A percentile compares a stretch with the other conserved stretches of the same genome.
Conservation (phyloP, 176 grass and related monocot genomes). For the Bolboschoenus planiculmis region DNA sequence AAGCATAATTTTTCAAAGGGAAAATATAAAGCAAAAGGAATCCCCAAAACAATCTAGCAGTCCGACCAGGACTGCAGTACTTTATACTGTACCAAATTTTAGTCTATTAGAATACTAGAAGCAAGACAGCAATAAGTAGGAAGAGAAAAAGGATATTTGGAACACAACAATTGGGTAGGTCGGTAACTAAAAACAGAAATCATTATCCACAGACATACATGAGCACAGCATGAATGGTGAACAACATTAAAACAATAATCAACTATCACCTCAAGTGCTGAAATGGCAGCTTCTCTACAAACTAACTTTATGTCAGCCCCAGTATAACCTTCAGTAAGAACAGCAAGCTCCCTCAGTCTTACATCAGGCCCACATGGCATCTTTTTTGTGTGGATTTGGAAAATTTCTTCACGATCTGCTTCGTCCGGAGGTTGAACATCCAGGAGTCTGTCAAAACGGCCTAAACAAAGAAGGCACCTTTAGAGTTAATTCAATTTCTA, state of each 20-base stretch:
- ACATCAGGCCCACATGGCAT: slow-evolving; percentile 59
- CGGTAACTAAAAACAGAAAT: neutral
- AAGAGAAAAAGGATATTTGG: neutral
- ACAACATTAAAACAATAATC: neutral
- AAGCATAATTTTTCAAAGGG: too few relatives aligned
- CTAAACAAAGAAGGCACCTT: slow-evolving; percentile 23
- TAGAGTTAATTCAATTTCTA: neutral
- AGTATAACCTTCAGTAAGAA: slow-evolving; percentile 80
- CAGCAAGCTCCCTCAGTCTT: slow-evolving; percentile 57
- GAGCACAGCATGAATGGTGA: neutral
- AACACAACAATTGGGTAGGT: neutral
- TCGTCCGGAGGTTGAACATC: slow-evolving; percentile 83
- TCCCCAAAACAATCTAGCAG: neutral
- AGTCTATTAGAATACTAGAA: neutral
- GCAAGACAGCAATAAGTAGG: neutral
- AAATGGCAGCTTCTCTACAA: slow-evolving; percentile 83
- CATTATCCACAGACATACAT: neutral
- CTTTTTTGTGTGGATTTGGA: slow-evolving; percentile 52
- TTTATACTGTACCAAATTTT: neutral
- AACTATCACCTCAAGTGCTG: slow-evolving; percentile 53
- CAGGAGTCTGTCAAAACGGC: slow-evolving; percentile 80
- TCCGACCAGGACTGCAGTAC: neutral
- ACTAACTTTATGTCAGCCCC: slow-evolving; percentile 77
- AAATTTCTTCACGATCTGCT: slow-evolving; percentile 67
- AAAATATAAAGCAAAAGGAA: neutral